These are phyloP conservation scores for Fraxinus albicans DNA, from an alignment of 305 asterid species.

Conservation along the genomic window DNA sequence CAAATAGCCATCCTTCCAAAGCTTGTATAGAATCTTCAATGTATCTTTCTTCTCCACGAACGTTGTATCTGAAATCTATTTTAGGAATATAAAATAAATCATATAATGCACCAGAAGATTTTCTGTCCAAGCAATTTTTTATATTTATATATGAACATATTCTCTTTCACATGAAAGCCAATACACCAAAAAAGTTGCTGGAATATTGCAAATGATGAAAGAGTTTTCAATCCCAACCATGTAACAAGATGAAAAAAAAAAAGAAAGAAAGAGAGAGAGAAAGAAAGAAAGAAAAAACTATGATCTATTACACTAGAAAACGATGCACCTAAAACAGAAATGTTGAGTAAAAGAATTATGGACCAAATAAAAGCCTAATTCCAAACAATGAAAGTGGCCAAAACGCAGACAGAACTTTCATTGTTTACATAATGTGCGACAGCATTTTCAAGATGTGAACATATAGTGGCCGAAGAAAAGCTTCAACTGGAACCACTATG, in stretches of 20 bases:
- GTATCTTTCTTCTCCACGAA: constrained; percentile 79
- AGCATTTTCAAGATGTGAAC: neutral
- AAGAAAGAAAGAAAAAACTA: neutral
- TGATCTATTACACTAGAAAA: neutral
- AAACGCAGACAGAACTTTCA: neutral
- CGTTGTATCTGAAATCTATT: constrained; percentile 71
- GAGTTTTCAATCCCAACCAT: neutral
- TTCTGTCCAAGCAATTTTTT: neutral
- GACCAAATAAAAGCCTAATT: neutral
- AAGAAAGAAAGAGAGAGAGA: no score
- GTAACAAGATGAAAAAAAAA: neutral
- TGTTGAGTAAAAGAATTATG: neutral
- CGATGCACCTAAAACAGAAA: neutral
- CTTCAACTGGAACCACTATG: neutral
- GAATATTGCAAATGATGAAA: neutral
- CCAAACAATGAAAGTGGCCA: neutral
- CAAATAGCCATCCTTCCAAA: constrained; percentile 83
- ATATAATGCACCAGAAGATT: constrained; percentile 15
- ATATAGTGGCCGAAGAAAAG: neutral
- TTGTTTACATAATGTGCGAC: neutral
- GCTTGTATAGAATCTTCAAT: constrained; percentile 58
- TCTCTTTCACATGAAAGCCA: neutral
- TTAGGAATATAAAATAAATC: constrained; percentile 15
- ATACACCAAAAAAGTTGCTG: neutral
- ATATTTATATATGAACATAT: neutral